phyloP scores from a whole-genome alignment of 306 rosid species.

The Dalbergia cultrata region DNA sequence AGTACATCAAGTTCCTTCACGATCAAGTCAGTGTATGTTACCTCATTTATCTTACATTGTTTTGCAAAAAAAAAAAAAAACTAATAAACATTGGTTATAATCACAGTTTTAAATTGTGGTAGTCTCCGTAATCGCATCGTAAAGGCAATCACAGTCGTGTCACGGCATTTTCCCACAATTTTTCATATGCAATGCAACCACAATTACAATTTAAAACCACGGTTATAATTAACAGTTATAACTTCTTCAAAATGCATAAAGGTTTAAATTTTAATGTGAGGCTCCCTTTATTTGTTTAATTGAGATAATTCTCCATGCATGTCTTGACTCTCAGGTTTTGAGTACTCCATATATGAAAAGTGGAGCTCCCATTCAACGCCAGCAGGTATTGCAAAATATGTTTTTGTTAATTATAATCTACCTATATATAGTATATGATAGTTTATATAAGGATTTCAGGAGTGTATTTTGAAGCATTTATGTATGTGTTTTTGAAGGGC shows the following conservation, averaged over 20 bases:
- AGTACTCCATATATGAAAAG: conserved; percentile 82
- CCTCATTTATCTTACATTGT: background rate
- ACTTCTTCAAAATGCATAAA: background rate
- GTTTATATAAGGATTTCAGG: background rate
- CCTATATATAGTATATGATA: no score
- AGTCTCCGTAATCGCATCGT: no score
- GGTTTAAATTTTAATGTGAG: background rate
- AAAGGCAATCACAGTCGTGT: no score
- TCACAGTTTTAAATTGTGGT: background rate
- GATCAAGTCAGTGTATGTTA: conserved; percentile 89
- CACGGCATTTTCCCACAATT: no score
- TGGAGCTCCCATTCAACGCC: conserved; percentile 59
- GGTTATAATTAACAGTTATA: background rate
- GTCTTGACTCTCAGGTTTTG: conserved; percentile 62
- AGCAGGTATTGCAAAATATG: conserved; percentile 52
- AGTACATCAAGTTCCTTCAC: conserved; percentile 85
- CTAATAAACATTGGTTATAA: background rate
- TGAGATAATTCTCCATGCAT: background rate
- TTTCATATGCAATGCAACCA: no score
- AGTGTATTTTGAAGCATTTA: conserved; percentile 9
- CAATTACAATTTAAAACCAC: no score
- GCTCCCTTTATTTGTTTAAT: background rate
- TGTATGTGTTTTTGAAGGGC: conserved; percentile 35
- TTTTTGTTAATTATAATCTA: background rate
- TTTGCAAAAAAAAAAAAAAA: background rate